Percentiles rank a stretch among this genome's conserved stretches.
These are phyloP conservation scores for Plasmopara viticola DNA, from an alignment of 352 stramenopile genomes.

Conservation along the genomic window DNA sequence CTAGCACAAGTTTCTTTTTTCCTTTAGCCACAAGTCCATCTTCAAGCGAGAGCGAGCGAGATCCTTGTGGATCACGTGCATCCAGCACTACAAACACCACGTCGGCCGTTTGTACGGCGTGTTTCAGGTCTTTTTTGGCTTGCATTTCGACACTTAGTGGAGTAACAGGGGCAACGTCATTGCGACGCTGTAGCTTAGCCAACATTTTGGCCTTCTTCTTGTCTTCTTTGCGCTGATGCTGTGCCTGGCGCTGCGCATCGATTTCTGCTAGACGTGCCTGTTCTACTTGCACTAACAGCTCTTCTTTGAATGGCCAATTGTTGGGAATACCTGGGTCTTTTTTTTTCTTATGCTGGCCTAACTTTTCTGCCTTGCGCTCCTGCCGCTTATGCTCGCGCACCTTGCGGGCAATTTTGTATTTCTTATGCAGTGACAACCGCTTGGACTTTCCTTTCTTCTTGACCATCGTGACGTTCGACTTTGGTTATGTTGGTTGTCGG, in stretches of 20 bases:
- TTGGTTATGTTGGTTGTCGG: conserved; percentile 8
- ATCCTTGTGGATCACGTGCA: conserved; percentile 95
- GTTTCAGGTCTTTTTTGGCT: conserved; percentile 73
- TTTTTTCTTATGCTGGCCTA: conserved; percentile 89
- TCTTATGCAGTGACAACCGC: conserved; percentile 96
- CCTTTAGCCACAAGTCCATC: conserved; percentile 90
- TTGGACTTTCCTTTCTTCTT: conserved; percentile 99
- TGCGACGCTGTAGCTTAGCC: conserved; percentile 20
- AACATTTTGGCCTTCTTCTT: conserved; percentile 61
- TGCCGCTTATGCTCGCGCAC: conserved; percentile 93
- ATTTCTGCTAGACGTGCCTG: conserved; percentile 72
- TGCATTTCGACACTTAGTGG: conserved; percentile 70
- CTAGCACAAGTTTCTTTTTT: conserved; percentile 95
- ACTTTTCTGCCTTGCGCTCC: conserved; percentile 89
- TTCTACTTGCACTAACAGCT: conserved; percentile 84
- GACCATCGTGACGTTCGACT: conserved; percentile 78
- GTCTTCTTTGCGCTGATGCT: conserved; percentile 55
- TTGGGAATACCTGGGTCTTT: conserved; percentile 98
- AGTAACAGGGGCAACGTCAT: conserved; percentile 30
- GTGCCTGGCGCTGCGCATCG: conserved; percentile 49
- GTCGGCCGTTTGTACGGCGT: conserved; percentile 53
- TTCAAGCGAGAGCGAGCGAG: conserved; percentile 90
- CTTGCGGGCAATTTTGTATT: conserved; percentile 96
- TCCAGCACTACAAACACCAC: conserved; percentile 91
- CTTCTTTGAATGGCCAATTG: conserved; percentile 97